Conservation (phyloP, 2,329 filamentous ascomycete genomes). For the Achaetomium macrosporum region DNA sequence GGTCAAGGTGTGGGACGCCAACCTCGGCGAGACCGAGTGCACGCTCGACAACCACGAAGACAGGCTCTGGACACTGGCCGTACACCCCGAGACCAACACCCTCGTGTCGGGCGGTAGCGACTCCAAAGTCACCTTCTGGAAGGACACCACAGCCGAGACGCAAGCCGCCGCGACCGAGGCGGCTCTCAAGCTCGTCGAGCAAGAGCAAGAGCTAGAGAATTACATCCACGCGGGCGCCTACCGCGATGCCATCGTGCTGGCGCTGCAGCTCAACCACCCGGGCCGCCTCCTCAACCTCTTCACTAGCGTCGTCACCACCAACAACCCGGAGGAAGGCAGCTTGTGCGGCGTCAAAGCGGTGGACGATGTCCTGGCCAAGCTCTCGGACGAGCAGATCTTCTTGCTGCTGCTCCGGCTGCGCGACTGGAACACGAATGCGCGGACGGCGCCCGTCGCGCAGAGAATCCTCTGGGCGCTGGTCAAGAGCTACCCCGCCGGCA, state of each 20-base stretch:
- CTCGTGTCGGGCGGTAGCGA: slow-evolving; percentile 90
- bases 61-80: slow-evolving; percentile 83
- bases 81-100: slow-evolving; percentile 61
- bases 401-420: slow-evolving; percentile 72
- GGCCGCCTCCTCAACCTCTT: slow-evolving; percentile 80
- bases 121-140: slow-evolving; percentile 92
- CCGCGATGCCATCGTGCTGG: slow-evolving; percentile 85
- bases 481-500: slow-evolving; percentile 70
- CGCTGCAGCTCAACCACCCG: slow-evolving; percentile 90
- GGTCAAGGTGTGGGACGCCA: slow-evolving; percentile 93
- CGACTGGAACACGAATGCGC: slow-evolving; percentile 96
- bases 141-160: slow-evolving; percentile 79
- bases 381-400: slow-evolving; percentile 83
- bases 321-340: slow-evolving; percentile 54
- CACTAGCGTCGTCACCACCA: slow-evolving; percentile 65
- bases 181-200: slow-evolving; percentile 71
- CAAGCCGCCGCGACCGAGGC: slow-evolving; percentile 67
- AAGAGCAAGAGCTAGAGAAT: slow-evolving; percentile 91
- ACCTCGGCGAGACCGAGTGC: slow-evolving; percentile 74
- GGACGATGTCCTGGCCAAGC: slow-evolving; percentile 71
- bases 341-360: slow-evolving; percentile 63
- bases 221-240: slow-evolving; percentile 84
- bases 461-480: slow-evolving; percentile 75
- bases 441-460: slow-evolving; percentile 80
- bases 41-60: slow-evolving; percentile 97